These are phyloP conservation scores for Alternaria sp. DNA, from an alignment of 2,329 filamentous ascomycete species.

Conservation along the genomic window DNA sequence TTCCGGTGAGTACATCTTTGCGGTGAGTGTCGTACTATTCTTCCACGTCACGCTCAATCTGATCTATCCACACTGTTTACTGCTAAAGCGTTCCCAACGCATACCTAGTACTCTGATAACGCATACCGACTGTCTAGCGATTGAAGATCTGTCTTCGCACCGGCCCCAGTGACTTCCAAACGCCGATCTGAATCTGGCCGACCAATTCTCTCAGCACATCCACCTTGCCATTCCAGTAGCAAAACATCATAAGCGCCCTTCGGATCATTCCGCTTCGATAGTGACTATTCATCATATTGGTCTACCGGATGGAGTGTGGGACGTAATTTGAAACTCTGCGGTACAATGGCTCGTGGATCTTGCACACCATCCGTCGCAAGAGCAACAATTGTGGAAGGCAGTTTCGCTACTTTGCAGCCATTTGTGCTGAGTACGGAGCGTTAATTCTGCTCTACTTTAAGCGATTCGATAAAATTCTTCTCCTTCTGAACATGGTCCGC, in stretches of 20 bases:
- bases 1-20: neutral
- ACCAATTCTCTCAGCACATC: neutral
- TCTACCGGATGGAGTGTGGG: neutral
- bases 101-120: neutral
- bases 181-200: neutral
- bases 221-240: neutral
- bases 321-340: neutral
- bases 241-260: neutral
- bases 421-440: neutral
- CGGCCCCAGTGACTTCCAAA: neutral
- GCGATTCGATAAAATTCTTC: neutral
- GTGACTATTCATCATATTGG: neutral
- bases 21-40: neutral
- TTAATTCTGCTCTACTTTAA: neutral
- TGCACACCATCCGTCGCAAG: neutral
- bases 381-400: neutral
- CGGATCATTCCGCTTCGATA: neutral
- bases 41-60: neutral
- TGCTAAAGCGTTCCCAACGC: neutral
- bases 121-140: neutral
- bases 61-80: neutral
- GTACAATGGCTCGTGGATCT: neutral
- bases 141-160: neutral
- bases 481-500: neutral
- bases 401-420: neutral